These are phyloP conservation scores for Prunus mira DNA, from an alignment of 306 rosid species.

Conservation along the genomic window DNA sequence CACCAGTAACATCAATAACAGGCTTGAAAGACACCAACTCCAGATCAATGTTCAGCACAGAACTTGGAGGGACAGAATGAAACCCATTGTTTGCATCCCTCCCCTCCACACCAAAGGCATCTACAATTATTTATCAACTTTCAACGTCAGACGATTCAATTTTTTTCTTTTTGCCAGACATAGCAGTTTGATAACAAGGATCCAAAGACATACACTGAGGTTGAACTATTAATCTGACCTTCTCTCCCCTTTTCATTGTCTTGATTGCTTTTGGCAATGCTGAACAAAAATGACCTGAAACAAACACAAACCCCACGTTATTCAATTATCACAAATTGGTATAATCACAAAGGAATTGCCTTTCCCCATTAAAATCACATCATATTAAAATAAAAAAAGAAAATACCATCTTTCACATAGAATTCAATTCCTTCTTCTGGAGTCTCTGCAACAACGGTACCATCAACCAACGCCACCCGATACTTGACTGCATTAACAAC, in stretches of 20 bases:
- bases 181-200: conserved; percentile 18
- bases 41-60: conserved; percentile 48
- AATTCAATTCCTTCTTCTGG: conserved; percentile 58
- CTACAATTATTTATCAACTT: conserved; percentile 29
- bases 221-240: conserved; percentile 63
- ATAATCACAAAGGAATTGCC: not conserved
- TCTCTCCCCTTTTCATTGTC: conserved; percentile 66
- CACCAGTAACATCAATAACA: conserved; percentile 64
- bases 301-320: not conserved
- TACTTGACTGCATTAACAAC: conserved; percentile 50
- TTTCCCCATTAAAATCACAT: not conserved
- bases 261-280: conserved; percentile 51
- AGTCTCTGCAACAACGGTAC: conserved; percentile 52
- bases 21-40: conserved; percentile 67
- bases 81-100: conserved; percentile 40
- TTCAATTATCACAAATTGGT: conserved; percentile 3
- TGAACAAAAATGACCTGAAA: conserved; percentile 52
- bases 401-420: conserved; percentile 57
- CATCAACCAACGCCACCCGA: conserved; percentile 45
- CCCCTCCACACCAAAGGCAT: conserved; percentile 52
- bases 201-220: conserved; percentile 52
- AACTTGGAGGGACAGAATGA: conserved; percentile 39
- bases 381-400: not conserved
- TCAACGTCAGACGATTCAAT: not conserved
- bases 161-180: not conserved